Base-by-base conservation (phyloP, 257 asterid genomes). In the Oldenlandia corymbosa region DNA sequence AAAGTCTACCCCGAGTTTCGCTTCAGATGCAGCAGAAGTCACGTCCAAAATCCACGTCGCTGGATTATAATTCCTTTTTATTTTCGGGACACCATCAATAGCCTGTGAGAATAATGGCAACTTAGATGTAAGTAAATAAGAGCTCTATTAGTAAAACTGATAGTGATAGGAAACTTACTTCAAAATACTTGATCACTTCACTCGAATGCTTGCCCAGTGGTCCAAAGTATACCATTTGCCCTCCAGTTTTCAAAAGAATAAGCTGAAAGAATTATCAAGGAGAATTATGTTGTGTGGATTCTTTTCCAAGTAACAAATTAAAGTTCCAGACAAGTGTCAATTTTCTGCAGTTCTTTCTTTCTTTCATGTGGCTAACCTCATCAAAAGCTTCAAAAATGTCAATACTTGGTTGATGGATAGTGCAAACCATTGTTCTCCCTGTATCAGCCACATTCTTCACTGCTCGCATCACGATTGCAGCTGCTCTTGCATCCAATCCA, bases 11-110 rank as follows among this genome's bases (percentile, higher is more conserved):
- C 78, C 80, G 51, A 75, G 83, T 64, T 76, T 82, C 41, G 79
- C 77, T 75, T 86, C 91, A 21, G 86, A 58, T 71, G 88, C 81
- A 41, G 80, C 61, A 5, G 84, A 84, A 51, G 82, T 81, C 43
- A 84, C 71, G 67, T 84, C 87, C 75, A 84, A 46, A 79, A 84
- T 79, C 90, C 90, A 84, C 53, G 90, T 81, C 18, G 87, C 87
- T 23, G 90, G 90, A 61, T 84, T 84, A 66, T 81, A 75, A 45
- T 81, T 79, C 42, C 73, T 77, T 57, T 32, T 71, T 41, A 84
- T 76, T 36, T 64, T 77, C 32, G 84, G 79, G 43, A 84, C 87
- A 32, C 87, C 79, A 18, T 77, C 11, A 27, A 81, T 62, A 27
- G 71, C 41, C 90, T 84, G 50, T 69, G 23, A 73, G 70, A 50